Evolutionary conservation across 495 filamentous ascomycete species (phyloP), one percentile per base, ranked within the genome.

Genomic region (Xylaria intraflava): DNA sequence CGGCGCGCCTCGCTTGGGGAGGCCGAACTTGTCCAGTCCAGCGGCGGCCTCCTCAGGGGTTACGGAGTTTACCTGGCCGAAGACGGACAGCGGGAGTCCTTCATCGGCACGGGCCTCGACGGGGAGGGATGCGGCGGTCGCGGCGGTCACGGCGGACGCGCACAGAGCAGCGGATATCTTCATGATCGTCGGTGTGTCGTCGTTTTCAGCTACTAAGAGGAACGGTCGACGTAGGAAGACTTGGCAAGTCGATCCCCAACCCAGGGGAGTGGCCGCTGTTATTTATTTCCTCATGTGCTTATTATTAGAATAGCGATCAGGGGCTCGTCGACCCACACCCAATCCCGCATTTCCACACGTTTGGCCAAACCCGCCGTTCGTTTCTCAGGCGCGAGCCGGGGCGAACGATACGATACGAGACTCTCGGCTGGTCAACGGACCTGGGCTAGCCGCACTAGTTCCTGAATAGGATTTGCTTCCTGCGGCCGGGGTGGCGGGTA

Each of bases 91-190:
- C 31, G 61, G 58, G 1, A 62, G 53, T 20, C 64, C 64, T 11
- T 55, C 44, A 19, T 42, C 51, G 19, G n/a, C n/a, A n/a, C 49
- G 51, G 38, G 41, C 14, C 46, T 46, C 20, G 16, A 26, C 10
- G 33, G 58, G 64, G 19, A 66, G 16, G 12, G 61, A 44, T 17
- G 61, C 58, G 54, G 64, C 64, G 6, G 64, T 57, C 35, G 61
- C 58, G 54, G 64, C 64, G 6, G 64, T 57, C 35, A 56, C 64
- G 35, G 61, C 61, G 45, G 64, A 55, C 27, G 55, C 58, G 46
- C 60, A 64, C 46, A 66, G 51, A 54, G 55, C 64, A 24, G 46
- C 31, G 22, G 61, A 54, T 33, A 57, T 47, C 64, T 62, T 66
- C 64, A 66, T 66, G 47, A 42, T 64, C 41, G 51, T 54, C 48